Evolutionary conservation across 129 eudicot genomes (phyloP).

Genomic region (Arctium lappa): DNA sequence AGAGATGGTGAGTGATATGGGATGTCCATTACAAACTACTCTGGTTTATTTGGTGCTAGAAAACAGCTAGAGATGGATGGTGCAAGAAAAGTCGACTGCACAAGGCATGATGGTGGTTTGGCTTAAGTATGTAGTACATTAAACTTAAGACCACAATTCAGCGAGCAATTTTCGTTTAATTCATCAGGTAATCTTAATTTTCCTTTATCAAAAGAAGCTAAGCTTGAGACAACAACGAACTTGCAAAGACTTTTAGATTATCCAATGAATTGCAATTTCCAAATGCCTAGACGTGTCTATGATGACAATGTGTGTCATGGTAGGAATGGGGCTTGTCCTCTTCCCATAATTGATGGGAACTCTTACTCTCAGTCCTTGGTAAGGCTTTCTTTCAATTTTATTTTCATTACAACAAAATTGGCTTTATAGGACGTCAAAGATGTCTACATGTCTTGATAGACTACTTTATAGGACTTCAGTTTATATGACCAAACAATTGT

Average conservation of each 20-base stretch:
- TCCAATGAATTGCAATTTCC: slow-evolving; percentile 46
- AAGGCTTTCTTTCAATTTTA: no score
- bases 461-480: no score
- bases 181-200: slow-evolving; percentile 40
- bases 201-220: slow-evolving; percentile 37
- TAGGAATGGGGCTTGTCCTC: slow-evolving; percentile 39
- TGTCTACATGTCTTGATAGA: no score
- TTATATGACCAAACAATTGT: no score
- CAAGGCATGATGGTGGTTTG: slow-evolving; percentile 43
- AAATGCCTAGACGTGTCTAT: slow-evolving; percentile 49
- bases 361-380: no score
- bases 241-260: slow-evolving; percentile 53
- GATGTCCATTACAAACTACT: neutral
- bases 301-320: slow-evolving; percentile 37
- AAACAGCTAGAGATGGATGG: slow-evolving; percentile 53
- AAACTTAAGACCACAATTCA: slow-evolving; percentile 50
- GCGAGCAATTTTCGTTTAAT: slow-evolving; percentile 48
- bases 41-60: slow-evolving; percentile 37
- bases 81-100: slow-evolving; percentile 34
- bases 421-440: no score
- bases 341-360: slow-evolving; percentile 38
- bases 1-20: slow-evolving; percentile 66
- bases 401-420: no score
- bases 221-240: slow-evolving; percentile 35
- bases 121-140: slow-evolving; percentile 44